Base-by-base conservation (phyloP, 2,329 filamentous ascomycete genomes). In the Xylaria polymorpha region DNA sequence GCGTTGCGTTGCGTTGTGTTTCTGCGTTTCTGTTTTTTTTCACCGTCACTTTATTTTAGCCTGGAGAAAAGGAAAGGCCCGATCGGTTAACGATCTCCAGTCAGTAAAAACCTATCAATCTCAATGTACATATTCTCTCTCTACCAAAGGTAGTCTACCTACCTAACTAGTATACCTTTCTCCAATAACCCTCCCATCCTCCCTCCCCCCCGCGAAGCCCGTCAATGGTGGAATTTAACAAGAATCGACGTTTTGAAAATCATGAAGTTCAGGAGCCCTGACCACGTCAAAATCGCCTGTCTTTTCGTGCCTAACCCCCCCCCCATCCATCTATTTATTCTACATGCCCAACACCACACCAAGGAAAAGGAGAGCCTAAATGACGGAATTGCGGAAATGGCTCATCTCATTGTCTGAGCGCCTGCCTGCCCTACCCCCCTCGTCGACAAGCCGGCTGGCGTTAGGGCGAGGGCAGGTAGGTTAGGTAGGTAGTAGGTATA, bases 11-110 rank as follows among this genome's bases (percentile, higher is more conserved):
- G n/a, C n/a, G 50, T 48, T 48, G 37, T 44, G 51, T 63, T 58
- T 61, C 50, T 43, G 56, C 25, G 25, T 29, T 29, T 29, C 4
- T 29, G 2, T 29, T 3, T 29, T 29, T 29, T 29, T 60, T 66
- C 61, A 50, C 51, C 22, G 44, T 70, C 25, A 56, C 25, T 29
- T 70, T 57, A 65, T 39, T 70, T 70, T 68, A 70, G 67, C 64
- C 64, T 67, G 64, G 64, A 46, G 55, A 50, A 35, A 64, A 14
- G 58, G 48, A 64, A 63, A 51, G 48, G 12, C 48, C 64, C 46
- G 60, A 64, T 64, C 59, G 50, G 48, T 60, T 57, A 56, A 66
- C 57, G 57, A 61, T 61, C 46, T 50, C 41, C 56, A 67, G 39
- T 29, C 25, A 29, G 25, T 29, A 29, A n/a, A n/a, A n/a, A 29